Percentiles rank a stretch among this genome's conserved stretches.
These are phyloP conservation scores for Linderniella brevidens DNA, from an alignment of 257 asterid species.

Conservation along the genomic window DNA sequence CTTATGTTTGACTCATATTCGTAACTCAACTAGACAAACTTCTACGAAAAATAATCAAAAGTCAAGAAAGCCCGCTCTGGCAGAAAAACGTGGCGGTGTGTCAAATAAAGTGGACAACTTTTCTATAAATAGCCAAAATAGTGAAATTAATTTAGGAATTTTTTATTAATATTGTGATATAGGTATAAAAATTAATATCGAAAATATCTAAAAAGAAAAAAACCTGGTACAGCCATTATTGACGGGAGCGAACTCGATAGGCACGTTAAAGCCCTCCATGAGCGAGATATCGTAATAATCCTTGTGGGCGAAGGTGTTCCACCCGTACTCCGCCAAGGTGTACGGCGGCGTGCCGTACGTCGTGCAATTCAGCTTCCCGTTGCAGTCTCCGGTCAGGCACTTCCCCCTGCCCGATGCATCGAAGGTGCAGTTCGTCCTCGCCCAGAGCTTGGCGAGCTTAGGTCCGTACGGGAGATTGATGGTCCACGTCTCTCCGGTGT, in stretches of 20 bases:
- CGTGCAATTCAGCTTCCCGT: constrained; percentile 21
- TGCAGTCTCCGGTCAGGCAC: constrained; percentile 41
- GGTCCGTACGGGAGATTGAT: constrained; percentile 21
- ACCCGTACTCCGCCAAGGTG: constrained; percentile 37
- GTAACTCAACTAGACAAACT: no score
- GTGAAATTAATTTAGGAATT: no score
- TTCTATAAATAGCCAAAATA: no score
- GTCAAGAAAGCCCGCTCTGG: no score
- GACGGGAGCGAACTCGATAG: constrained; percentile 27
- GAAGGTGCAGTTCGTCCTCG: constrained; percentile 24
- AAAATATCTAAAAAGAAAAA: no score
- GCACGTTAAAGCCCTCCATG: constrained; percentile 52
- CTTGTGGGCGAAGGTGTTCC: constrained; percentile 22
- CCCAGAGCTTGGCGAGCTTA: constrained; percentile 19
- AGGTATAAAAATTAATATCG: no score
- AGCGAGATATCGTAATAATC: constrained; percentile 49
- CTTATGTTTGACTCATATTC: no score
- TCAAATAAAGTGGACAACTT: no score
- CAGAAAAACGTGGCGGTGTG: no score
- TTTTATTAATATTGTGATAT: no score
- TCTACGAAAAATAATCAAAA: no score
- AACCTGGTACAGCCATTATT: constrained; percentile 16
- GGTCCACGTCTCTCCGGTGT: constrained; percentile 24
- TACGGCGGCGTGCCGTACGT: constrained; percentile 39
- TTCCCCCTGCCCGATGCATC: constrained; percentile 18